These are phyloP conservation scores for Aspergillus egyptiacus DNA, from an alignment of 495 filamentous ascomycete genomes.

Conservation along the genomic window DNA sequence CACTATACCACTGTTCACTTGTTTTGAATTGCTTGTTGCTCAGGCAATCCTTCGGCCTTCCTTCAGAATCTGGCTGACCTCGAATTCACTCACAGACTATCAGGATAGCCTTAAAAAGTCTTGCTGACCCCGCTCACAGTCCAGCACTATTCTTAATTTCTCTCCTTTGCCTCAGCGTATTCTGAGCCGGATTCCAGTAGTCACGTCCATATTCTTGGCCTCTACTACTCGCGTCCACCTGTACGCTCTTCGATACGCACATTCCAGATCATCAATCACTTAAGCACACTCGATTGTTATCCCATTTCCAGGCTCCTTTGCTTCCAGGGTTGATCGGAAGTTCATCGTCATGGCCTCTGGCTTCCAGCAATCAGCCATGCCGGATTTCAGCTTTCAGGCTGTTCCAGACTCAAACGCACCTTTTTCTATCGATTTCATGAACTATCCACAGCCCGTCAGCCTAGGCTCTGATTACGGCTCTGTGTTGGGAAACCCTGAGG, in stretches of 20 bases:
- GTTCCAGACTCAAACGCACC: background rate
- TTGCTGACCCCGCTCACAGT: background rate
- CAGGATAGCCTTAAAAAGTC: background rate
- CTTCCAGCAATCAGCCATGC: background rate
- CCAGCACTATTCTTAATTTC: background rate
- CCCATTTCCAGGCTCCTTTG: background rate
- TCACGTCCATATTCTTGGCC: background rate
- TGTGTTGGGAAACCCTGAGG: background rate
- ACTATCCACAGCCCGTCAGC: background rate
- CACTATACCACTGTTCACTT: no score
- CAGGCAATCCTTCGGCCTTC: no score
- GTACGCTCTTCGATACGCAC: background rate
- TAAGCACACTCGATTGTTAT: background rate
- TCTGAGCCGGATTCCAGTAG: background rate
- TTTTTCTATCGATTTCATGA: background rate
- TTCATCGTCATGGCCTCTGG: slow-evolving; percentile 1
- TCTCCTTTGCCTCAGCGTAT: background rate
- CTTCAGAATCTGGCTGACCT: background rate
- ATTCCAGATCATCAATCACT: background rate
- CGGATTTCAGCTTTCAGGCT: background rate
- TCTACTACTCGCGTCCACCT: background rate
- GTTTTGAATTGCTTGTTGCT: no score
- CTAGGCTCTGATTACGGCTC: background rate
- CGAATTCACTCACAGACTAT: background rate
- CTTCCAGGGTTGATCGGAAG: background rate